Percentiles rank a stretch among this genome's conserved stretches.
Evolutionary conservation across 129 eudicot genomes (phyloP).

Genomic region (Flaveria bidentis): DNA sequence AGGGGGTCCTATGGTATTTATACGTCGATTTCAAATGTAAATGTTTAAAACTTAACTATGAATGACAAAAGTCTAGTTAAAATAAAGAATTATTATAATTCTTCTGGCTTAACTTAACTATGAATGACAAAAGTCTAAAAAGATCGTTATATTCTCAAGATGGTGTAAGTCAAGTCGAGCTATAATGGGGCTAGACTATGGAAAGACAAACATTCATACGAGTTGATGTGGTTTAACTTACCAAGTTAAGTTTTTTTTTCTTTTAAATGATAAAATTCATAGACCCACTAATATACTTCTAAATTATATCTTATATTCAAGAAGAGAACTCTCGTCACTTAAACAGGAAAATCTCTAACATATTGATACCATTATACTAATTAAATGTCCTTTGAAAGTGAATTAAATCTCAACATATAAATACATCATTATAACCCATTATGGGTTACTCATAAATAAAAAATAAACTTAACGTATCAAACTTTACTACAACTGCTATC

Average conservation of each 20-base stretch:
- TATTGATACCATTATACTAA: no score
- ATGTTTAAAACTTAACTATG: background rate
- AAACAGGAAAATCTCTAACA: no score
- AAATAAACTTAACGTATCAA: background rate
- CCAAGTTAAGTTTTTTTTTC: no score
- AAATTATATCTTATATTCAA: no score
- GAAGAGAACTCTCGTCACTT: no score
- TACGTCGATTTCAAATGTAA: background rate
- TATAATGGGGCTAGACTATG: background rate
- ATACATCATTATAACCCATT: no score
- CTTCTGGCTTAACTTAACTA: conserved; percentile 1
- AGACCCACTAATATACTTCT: no score
- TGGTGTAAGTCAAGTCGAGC: conserved; percentile 5
- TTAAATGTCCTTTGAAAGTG: no score
- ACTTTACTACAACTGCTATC: background rate
- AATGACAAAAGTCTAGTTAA: background rate
- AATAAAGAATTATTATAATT: background rate
- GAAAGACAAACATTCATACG: background rate
- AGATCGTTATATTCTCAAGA: no score
- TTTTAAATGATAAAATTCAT: no score
- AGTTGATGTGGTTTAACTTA: background rate
- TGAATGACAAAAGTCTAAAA: no score
- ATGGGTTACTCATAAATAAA: no score
- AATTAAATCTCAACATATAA: background rate
- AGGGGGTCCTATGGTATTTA: background rate